These are phyloP conservation scores for Seiridium unicorne DNA, from an alignment of 2,329 filamentous ascomycete genomes.

Conservation along the genomic window DNA sequence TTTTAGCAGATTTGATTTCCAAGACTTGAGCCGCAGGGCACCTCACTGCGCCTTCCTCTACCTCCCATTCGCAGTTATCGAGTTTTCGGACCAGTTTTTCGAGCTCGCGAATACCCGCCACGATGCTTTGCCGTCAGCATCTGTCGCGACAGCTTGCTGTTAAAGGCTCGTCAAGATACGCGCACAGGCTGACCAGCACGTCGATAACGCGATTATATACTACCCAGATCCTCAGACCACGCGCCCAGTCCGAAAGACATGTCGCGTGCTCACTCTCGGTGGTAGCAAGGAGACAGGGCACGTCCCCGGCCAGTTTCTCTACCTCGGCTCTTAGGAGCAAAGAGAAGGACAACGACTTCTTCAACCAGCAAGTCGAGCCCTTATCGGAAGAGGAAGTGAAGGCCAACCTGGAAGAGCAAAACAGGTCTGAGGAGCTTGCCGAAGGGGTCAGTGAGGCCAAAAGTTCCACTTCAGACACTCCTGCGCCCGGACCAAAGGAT, in stretches of 20 bases:
- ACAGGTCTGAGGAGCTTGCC: constrained; percentile 35
- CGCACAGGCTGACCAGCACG: constrained; percentile 17
- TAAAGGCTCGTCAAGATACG: constrained; percentile 18
- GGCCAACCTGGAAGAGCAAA: constrained; percentile 44
- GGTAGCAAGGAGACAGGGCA: constrained; percentile 8
- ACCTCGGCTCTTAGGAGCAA: constrained; percentile 33
- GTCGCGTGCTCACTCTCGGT: constrained; percentile 18
- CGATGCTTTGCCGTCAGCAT: constrained; percentile 31
- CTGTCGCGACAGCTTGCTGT: constrained; percentile 26
- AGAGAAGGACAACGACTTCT: constrained; percentile 46
- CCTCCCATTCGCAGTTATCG: not conserved
- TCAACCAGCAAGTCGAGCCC: constrained; percentile 46
- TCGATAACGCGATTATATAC: constrained; percentile 22
- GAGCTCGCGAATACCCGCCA: constrained; percentile 7
- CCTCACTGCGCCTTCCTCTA: not conserved
- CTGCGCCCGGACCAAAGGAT: constrained; percentile 45
- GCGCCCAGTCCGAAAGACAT: constrained; percentile 13
- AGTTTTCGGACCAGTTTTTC: not conserved
- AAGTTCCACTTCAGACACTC: constrained; percentile 35
- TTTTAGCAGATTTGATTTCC: not conserved
- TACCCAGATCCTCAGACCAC: constrained; percentile 14
- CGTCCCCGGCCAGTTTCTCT: constrained; percentile 30
- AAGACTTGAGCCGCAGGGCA: not conserved
- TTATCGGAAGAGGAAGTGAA: constrained; percentile 53
- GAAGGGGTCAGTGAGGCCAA: constrained; percentile 48